These are phyloP conservation scores for Acanthamoeba pearcei DNA, from an alignment of 208 protist genomes.

Conservation along the genomic window DNA sequence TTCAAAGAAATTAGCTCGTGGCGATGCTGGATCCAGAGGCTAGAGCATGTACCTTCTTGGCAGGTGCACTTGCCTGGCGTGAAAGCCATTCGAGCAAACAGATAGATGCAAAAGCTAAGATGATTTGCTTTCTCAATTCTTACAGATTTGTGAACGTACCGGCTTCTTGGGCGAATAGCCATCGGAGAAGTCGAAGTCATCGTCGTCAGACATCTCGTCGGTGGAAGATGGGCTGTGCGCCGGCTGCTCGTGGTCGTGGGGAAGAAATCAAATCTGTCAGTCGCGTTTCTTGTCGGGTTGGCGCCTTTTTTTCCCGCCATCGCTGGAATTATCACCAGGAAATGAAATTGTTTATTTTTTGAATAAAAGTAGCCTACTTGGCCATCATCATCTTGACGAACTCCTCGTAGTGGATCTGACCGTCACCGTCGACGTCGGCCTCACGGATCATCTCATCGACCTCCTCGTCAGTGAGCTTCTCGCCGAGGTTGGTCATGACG, in stretches of 20 bases:
- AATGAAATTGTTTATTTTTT: too few relatives aligned
- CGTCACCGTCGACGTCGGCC: slow-evolving; percentile 93
- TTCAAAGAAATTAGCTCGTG: not conserved
- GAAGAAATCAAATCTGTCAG: not conserved
- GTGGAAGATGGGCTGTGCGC: too few relatives aligned
- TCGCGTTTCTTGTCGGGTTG: not conserved
- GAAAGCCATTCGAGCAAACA: not conserved
- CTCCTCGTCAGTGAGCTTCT: slow-evolving; percentile 94
- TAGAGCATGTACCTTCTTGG: not conserved
- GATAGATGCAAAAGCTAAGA: not conserved
- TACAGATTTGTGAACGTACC: not conserved
- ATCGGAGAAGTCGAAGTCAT: slow-evolving; percentile 39
- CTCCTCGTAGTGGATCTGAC: slow-evolving; percentile 92
- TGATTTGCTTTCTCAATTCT: too few relatives aligned
- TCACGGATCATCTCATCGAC: slow-evolving; percentile 93
- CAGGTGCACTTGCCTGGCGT: too few relatives aligned
- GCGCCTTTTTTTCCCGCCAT: not conserved
- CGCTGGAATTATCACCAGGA: too few relatives aligned
- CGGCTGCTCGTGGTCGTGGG: too few relatives aligned
- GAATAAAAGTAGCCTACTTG: slow-evolving; percentile 84
- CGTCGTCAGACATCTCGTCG: slow-evolving; percentile 4
- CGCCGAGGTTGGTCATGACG: slow-evolving; percentile 94
- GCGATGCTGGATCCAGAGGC: not conserved
- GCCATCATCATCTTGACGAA: slow-evolving; percentile 91
- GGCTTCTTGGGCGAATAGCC: not conserved